Conservation (phyloP, 257 asterid genomes). For the Solanum microdontum region DNA sequence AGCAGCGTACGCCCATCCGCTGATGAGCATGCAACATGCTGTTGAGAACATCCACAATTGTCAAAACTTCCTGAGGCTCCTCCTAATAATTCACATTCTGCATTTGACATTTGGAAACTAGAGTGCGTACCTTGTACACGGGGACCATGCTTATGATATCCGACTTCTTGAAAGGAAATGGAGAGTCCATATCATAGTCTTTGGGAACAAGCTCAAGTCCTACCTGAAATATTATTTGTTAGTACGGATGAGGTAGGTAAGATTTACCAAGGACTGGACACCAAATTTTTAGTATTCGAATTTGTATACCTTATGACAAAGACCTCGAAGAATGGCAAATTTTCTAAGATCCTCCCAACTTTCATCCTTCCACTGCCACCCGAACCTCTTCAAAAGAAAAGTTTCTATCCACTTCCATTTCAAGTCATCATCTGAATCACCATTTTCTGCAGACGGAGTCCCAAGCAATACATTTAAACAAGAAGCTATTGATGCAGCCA, state of each 20-base stretch:
- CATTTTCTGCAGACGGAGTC: constrained; percentile 26
- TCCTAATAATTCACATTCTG: not conserved
- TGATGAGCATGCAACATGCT: constrained; percentile 96
- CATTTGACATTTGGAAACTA: not conserved
- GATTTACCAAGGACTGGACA: not conserved
- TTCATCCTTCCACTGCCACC: constrained; percentile 76
- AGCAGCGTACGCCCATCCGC: constrained; percentile 90
- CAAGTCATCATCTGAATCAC: constrained; percentile 28
- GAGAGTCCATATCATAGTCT: constrained; percentile 81
- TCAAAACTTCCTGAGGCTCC: constrained; percentile 17
- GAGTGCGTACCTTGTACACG: constrained; percentile 62
- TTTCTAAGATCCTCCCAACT: constrained; percentile 51
- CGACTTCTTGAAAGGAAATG: constrained; percentile 60
- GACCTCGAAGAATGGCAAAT: constrained; percentile 82
- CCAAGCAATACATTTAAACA: constrained; percentile 85
- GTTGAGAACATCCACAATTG: constrained; percentile 9
- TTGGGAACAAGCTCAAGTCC: constrained; percentile 84
- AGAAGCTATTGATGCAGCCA: constrained; percentile 64
- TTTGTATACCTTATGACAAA: constrained; percentile 76
- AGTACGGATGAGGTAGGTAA: constrained; percentile 5
- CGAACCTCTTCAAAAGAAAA: constrained; percentile 58
- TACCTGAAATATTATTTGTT: constrained; percentile 38
- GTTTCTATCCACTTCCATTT: constrained; percentile 59
- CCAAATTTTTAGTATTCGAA: not conserved
- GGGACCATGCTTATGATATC: constrained; percentile 91